phyloP scores from a whole-genome alignment of 306 rosid species.

The Cucumis cinereus region DNA sequence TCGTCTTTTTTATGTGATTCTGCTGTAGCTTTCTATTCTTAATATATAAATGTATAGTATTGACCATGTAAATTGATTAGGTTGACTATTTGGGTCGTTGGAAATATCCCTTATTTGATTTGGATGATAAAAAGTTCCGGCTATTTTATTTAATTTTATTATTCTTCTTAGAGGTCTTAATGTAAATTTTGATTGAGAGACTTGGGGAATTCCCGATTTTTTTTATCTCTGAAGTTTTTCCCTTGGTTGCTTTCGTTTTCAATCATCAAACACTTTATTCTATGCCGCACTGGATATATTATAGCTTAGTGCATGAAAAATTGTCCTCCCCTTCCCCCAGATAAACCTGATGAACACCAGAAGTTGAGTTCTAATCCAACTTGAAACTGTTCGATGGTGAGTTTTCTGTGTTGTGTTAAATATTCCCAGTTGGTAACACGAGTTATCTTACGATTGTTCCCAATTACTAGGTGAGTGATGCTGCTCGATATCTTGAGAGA shows the following conservation, averaged over 20 bases:
- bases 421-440: not conserved
- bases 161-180: not conserved
- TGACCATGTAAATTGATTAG: not conserved
- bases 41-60: not conserved
- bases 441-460: conserved; percentile 11
- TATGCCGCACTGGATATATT: not conserved
- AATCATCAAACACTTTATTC: not conserved
- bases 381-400: not conserved
- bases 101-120: not conserved
- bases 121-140: too few relatives aligned
- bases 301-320: conserved; percentile 5
- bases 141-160: not conserved
- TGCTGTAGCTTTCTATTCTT: not conserved
- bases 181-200: not conserved
- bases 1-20: not conserved
- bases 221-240: not conserved
- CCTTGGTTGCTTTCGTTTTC: not conserved
- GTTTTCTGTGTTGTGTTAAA: not conserved
- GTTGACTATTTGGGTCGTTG: not conserved
- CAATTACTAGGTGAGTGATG: conserved; percentile 65
- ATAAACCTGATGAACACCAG: conserved; percentile 1
- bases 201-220: not conserved
- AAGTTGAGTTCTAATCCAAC: not conserved
- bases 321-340: conserved; percentile 13
- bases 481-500: conserved; percentile 67